Evolutionary conservation across 1,139 yeast species (phyloP), one percentile per base, ranked within the genome.

Genomic region (Debaryomyces sp.): DNA sequence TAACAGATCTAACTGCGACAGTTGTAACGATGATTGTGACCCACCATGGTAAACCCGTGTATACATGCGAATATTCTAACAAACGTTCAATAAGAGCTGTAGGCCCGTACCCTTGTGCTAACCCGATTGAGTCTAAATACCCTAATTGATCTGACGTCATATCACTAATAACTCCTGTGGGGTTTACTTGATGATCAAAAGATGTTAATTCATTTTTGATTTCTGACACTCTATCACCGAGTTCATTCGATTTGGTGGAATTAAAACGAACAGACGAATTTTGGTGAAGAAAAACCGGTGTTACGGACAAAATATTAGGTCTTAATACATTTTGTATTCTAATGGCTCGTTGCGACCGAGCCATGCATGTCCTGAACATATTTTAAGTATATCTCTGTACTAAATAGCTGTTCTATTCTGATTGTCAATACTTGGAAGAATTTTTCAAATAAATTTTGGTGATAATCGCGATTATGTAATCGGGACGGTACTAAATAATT

Each of bases 31-130:
- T 77, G 58, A 94, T 94, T 1, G 96, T 83, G 6, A 86, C 91
- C 97, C 99, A 94, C 99, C 99, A 94, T 44, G 99, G 98, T 54
- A 92, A 67, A 0, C 97, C 98, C 1, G 94, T 79, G 62, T 82
- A 82, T 6, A 90, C 96, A 63, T 94, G 97, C n/a, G 87, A 82
- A 44, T 76, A 68, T 66, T 94, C 99, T 56, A 94, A 72, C 17
- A 84, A 58, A 55, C 85, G 84, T 63, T 90, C 96, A 57, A 91
- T 74, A 12, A 90, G 56, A 48, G 90, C 94, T 10, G 96, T 83
- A 6, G 97, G 97, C 76, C 96, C 90, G 81, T 84, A 87, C 13
- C 91, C 84, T 60, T 89, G 87, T 5, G 95, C 97, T 48, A 94
- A 71, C 0, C 98, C 98, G 39, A 92, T 81, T 15, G 96, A 86